Conservation (phyloP, 371 early-diverging fungal species). For the Mucor velutinosus region DNA sequence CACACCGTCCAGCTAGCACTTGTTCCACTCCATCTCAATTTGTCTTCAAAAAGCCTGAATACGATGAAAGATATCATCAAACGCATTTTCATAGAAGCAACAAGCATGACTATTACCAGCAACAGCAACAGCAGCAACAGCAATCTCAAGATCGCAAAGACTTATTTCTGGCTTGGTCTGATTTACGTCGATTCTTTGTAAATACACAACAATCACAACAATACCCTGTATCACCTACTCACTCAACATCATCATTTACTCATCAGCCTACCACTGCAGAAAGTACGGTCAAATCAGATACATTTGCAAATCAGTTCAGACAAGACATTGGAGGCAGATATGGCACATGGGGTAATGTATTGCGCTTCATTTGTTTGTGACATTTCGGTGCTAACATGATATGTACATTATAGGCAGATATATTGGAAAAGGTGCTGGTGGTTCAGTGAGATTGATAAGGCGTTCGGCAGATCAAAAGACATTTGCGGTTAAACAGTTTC, state of each 20-base stretch:
- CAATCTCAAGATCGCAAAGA: conserved; percentile 15
- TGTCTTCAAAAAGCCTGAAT: conserved; percentile 40
- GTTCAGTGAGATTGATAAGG: conserved; percentile 62
- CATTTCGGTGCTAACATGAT: too few relatives aligned
- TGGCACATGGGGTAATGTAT: conserved; percentile 36
- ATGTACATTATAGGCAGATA: conserved; percentile 42
- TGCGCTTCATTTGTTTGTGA: neutral
- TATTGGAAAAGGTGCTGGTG: conserved; percentile 73
- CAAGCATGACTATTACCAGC: neutral
- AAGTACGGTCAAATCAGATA: conserved; percentile 13
- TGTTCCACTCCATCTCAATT: conserved; percentile 36
- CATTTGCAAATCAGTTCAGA: conserved; percentile 37
- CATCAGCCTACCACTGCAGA: neutral
- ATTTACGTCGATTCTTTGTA: conserved; percentile 31
- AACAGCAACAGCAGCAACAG: neutral
- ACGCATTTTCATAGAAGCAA: conserved; percentile 31
- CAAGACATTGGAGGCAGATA: conserved; percentile 30
- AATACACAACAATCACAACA: conserved; percentile 23
- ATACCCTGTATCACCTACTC: conserved; percentile 20
- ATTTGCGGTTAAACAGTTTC: conserved; percentile 81
- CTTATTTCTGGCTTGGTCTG: conserved; percentile 37
- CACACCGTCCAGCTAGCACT: conserved; percentile 26
- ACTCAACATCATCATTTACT: conserved; percentile 19
- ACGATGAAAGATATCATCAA: conserved; percentile 32
- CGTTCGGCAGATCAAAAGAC: conserved; percentile 54